Evolutionary conservation across 768 basidiomycete species (phyloP).

Genomic region (Rhodotorula babjevae): DNA sequence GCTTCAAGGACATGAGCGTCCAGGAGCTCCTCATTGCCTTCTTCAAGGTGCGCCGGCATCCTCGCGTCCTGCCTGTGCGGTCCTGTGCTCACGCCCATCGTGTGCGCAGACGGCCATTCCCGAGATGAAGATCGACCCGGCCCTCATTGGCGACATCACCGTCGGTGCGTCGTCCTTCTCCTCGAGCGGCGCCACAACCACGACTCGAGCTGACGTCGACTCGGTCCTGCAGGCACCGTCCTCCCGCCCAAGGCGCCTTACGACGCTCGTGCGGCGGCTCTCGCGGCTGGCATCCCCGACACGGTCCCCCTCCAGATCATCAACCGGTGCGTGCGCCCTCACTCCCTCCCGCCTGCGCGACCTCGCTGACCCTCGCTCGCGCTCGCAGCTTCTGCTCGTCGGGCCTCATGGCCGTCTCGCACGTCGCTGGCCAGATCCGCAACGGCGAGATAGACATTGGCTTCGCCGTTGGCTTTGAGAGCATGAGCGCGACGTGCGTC

Average conservation of each 20-base stretch:
- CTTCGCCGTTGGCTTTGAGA: constrained; percentile 80
- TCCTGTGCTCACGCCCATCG: background rate
- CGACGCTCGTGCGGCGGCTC: constrained; percentile 79
- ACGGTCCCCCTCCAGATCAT: constrained; percentile 71
- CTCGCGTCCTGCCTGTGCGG: background rate
- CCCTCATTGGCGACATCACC: constrained; percentile 73
- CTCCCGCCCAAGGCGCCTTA: constrained; percentile 75
- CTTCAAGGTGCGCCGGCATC: constrained; percentile 14
- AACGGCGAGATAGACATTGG: constrained; percentile 81
- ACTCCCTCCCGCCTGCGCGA: background rate
- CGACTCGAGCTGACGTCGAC: constrained; percentile 47
- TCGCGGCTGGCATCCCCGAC: constrained; percentile 74
- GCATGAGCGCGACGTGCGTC: constrained; percentile 62
- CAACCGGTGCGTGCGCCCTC: constrained; percentile 54
- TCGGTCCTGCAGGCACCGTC: constrained; percentile 59
- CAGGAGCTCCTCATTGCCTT: constrained; percentile 38
- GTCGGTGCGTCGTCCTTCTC: constrained; percentile 23
- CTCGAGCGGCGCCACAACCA: background rate
- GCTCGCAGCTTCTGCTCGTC: constrained; percentile 66
- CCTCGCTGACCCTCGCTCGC: background rate
- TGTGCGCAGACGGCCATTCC: constrained; percentile 17
- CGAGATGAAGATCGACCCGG: constrained; percentile 58
- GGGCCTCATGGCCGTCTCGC: constrained; percentile 73
- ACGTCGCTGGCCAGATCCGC: constrained; percentile 73
- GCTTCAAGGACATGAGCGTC: constrained; percentile 69